phyloP scores from a whole-genome alignment of 2,329 filamentous ascomycete genomes.

The Claviceps capensis region DNA sequence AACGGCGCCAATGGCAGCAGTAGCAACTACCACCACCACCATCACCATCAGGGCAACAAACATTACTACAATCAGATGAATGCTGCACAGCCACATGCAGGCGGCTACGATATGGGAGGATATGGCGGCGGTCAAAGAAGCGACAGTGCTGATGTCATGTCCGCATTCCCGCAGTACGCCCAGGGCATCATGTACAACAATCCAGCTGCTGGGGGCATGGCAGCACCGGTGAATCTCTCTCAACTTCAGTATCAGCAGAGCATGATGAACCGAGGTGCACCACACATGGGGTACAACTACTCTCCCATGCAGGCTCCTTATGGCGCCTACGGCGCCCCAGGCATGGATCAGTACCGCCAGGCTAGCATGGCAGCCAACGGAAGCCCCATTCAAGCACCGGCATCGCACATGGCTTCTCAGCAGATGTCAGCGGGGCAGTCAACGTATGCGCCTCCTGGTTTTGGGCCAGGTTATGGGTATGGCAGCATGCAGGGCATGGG shows the following conservation, averaged over 20 bases:
- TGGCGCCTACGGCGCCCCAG: constrained; percentile 35
- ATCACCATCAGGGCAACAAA: constrained; percentile 17
- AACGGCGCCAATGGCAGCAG: constrained; percentile 14
- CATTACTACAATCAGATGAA: constrained; percentile 42
- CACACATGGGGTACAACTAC: constrained; percentile 44
- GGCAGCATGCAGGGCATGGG: constrained; percentile 35
- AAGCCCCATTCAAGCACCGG: constrained; percentile 35
- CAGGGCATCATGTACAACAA: constrained; percentile 39
- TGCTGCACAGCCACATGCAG: constrained; percentile 22
- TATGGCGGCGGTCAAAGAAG: constrained; percentile 37
- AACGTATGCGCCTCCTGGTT: constrained; percentile 36
- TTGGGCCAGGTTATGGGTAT: constrained; percentile 33
- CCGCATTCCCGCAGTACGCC: constrained; percentile 36
- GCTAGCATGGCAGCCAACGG: constrained; percentile 35
- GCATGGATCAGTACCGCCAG: constrained; percentile 43
- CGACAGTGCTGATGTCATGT: constrained; percentile 37
- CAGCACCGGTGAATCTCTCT: constrained; percentile 34
- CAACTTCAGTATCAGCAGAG: constrained; percentile 46
- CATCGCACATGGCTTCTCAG: constrained; percentile 22
- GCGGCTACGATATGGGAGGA: constrained; percentile 34
- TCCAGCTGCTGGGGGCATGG: constrained; percentile 30
- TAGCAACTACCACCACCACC: constrained; percentile 26
- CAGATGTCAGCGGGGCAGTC: constrained; percentile 29
- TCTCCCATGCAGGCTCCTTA: constrained; percentile 42
- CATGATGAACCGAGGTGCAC: constrained; percentile 39